Base-by-base conservation (phyloP, 768 basidiomycete species). In the Mycena amicta region DNA sequence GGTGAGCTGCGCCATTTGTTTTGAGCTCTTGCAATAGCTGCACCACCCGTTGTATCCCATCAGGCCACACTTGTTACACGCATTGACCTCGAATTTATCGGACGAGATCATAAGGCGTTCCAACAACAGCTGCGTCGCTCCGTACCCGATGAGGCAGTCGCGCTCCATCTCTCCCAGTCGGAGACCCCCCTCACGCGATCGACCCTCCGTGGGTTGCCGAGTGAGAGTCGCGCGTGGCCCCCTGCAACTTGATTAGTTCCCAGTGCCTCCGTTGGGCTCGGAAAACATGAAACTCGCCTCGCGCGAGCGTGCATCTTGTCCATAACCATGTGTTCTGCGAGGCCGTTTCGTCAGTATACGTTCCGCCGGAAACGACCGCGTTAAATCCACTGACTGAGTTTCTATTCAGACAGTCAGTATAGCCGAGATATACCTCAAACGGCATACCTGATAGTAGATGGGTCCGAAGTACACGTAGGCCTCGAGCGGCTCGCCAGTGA, bases 291-390 rank as follows among this genome's bases (percentile, higher is more conserved):
- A 51, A 67, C 80, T 66, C 72, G 89, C 93, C 93, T 89, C 51
- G 97, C 95, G 57, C 97, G 89, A 64, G 97, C 97, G 67, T 99
- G 97, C 97, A 99, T 99, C 81, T 99, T 99, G 81, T 99, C 97
- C 89, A 98, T 91, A 51, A 98, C 96, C 96, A 98, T 98, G 77
- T 96, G 95, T 79, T 95, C 88, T 91, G 64, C 39, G 50, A 37
- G 23, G 26, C 23, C 33, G 31, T 33, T 25, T 49, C 52, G 29
- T 40, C 49, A 62, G 58, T 13, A 47, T 28, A 20, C 25, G 25
- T 49, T 23, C 33, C 56, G 29, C 13, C 41, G 57, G 46, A 47
- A 30, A 50, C n/a, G n/a, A n/a, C n/a, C n/a, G n/a, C n/a, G n/a
- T n/a, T n/a, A n/a, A n/a, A n/a, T n/a, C n/a, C n/a, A n/a, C 92